These are phyloP conservation scores for Cornus suecica DNA, from an alignment of 148 eudicot species.

Conservation along the genomic window DNA sequence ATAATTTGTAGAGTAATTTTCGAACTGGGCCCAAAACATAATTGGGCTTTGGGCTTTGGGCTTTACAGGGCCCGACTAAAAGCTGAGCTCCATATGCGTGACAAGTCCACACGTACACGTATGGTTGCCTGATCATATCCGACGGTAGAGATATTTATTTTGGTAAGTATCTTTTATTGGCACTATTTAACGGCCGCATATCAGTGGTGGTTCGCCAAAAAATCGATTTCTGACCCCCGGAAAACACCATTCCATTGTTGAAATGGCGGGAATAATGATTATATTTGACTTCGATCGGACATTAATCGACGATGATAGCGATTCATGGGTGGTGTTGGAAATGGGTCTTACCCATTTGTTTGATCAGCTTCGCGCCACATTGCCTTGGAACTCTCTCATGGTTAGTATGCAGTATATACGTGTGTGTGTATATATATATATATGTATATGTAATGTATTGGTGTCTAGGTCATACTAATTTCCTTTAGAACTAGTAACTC, in stretches of 20 bases:
- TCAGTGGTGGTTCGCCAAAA: neutral
- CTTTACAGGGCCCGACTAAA: too few relatives aligned
- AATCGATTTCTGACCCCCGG: neutral
- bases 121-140: too few relatives aligned
- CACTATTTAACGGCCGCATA: too few relatives aligned
- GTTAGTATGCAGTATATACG: too few relatives aligned
- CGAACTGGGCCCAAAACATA: too few relatives aligned
- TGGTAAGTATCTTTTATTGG: too few relatives aligned
- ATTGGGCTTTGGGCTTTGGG: too few relatives aligned
- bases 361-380: conserved; percentile 44
- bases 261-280: conserved; percentile 31
- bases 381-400: conserved; percentile 85
- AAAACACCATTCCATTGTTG: neutral
- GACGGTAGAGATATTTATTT: too few relatives aligned
- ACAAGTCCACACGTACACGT: too few relatives aligned
- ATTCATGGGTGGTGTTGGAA: conserved; percentile 56
- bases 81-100: too few relatives aligned
- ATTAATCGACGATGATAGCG: conserved; percentile 71
- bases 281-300: conserved; percentile 80
- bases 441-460: neutral
- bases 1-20: too few relatives aligned
- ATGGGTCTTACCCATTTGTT: conserved; percentile 56
- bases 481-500: neutral
- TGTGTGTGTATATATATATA: neutral
- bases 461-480: neutral